Evolutionary conservation across 257 asterid species (phyloP), one percentile per base, ranked within the genome.

Genomic region (Gardenia jasminoides): DNA sequence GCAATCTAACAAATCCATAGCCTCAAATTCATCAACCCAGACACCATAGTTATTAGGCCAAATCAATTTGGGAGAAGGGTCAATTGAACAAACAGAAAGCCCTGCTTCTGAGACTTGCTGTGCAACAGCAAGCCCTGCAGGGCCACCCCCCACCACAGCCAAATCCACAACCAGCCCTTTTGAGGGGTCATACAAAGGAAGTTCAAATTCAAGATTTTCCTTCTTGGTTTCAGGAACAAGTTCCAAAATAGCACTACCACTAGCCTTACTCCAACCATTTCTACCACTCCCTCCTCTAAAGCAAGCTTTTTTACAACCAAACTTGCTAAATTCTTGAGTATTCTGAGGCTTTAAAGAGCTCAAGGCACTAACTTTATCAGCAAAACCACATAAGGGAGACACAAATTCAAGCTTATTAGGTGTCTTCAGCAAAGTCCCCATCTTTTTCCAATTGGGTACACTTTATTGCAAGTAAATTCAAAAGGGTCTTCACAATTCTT

Each of bases 41-140:
- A 96, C 99, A 62, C 98, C 99, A 85, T 96, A 96, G 69, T 93
- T 96, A 62, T 93, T 96, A 11, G 99, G 98, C 99, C 99, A 96
- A 69, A 96, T 92, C 84, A 96, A 65, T 75, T 89, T 88, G 4
- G 98, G 99, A 41, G 89, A 96, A 15, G 99, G 98, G 71, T 96
- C 99, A 75, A 93, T 91, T 0, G 96, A 96, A 88, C 96, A 92
- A 82, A 96, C 98, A 0, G 98, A 88, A 30, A 93, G 92, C 70
- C 99, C 98, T 5, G 99, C 98, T 79, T 91, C 97, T 0, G 99
- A 96, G 33, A 96, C 99, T 75, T 93, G 97, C 89, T 96, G 99
- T 10, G 99, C 98, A 65, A 96, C 97, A 43, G 98, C 98, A 75
- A 96, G 97, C 17, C 98, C 99, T 0, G 99, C 97, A 12, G 98